Conservation (phyloP, 768 basidiomycete species). For the Pseudohyphozyma bogoriensis region DNA sequence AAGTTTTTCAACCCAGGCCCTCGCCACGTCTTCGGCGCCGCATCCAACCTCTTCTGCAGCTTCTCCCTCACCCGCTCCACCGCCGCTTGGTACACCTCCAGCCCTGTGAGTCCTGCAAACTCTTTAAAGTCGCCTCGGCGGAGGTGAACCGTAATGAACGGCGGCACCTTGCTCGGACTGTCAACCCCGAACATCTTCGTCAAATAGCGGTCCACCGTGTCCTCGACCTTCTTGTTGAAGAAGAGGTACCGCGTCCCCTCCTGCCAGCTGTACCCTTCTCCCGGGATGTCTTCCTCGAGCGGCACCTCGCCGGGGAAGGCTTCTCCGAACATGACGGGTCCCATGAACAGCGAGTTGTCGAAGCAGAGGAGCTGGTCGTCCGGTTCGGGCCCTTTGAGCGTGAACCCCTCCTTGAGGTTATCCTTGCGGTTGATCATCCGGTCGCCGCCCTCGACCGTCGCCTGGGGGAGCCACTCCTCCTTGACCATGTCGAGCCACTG, state of each 20-base stretch:
- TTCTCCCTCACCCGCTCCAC: slow-evolving; percentile 2
- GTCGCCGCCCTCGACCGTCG: background rate
- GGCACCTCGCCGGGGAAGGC: background rate
- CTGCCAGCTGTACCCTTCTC: slow-evolving; percentile 17
- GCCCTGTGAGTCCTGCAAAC: slow-evolving; percentile 20
- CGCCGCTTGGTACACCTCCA: slow-evolving; percentile 17
- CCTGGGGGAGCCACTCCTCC: slow-evolving; percentile 13
- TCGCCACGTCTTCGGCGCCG: background rate
- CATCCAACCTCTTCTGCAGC: slow-evolving; percentile 11
- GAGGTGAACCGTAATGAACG: slow-evolving; percentile 26
- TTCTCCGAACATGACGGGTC: slow-evolving; percentile 21
- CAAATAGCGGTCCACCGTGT: slow-evolving; percentile 9
- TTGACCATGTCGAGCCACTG: slow-evolving; percentile 11
- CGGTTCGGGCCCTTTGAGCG: background rate
- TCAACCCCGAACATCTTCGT: slow-evolving; percentile 7
- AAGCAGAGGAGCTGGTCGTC: slow-evolving; percentile 23
- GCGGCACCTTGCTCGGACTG: slow-evolving; percentile 1
- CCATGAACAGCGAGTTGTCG: slow-evolving; percentile 28
- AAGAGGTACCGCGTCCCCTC: slow-evolving; percentile 18
- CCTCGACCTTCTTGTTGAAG: slow-evolving; percentile 18
- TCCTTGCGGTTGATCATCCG: background rate
- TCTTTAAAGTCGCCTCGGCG: slow-evolving; percentile 26
- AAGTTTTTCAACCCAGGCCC: slow-evolving; percentile 1
- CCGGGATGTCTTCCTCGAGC: slow-evolving; percentile 6
- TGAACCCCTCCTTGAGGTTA: slow-evolving; percentile 25